Evolutionary conservation across 768 basidiomycete genomes (phyloP), one percentile per base, ranked within the genome.

Genomic region (Kwoniella sp.): DNA sequence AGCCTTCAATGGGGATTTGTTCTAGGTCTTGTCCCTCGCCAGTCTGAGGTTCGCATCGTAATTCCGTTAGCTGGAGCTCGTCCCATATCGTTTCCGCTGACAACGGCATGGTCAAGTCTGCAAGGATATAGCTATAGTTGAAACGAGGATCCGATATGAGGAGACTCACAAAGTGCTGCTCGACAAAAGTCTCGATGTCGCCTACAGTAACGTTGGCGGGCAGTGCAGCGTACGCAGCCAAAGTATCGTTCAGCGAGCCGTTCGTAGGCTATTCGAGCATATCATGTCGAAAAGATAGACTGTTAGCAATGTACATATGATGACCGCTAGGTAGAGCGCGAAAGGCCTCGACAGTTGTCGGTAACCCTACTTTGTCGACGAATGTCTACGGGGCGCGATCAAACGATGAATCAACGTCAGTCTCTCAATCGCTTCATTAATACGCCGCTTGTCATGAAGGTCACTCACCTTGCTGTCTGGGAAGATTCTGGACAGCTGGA

Each of bases 1-100:
- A 92, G 60, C 84, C 84, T 4, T 86, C 61, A 15, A 96, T 82
- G 19, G 82, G 55, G 1, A 87, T 80, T 0, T 86, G 85, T 68
- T 87, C 82, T 10, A 97, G 84, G 76, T 96, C 94, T 19, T 85
- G 85, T 3, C 93, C 92, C 78, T 96, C 93, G 26, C 91, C 92
- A 21, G 82, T 76, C 81, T 81, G 48, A 13, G 58, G 27, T n/a
- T n/a, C n/a, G n/a, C n/a, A n/a, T n/a, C n/a, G n/a, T n/a, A n/a
- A 58, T 33, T 13, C 5, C 33, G 33, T 33, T 36, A 15, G 17
- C n/a, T 25, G 36, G 21, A 58, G 51, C 57, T 27, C 1, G n/a
- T n/a, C n/a, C n/a, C n/a, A n/a, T n/a, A n/a, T n/a, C n/a, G n/a
- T n/a, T n/a, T n/a, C n/a, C n/a, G n/a, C n/a, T n/a, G n/a, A n/a